Percentiles rank a stretch among this genome's conserved stretches.
Conservation (phyloP, 2,329 filamentous ascomycete genomes). For the Alternaria longipes region DNA sequence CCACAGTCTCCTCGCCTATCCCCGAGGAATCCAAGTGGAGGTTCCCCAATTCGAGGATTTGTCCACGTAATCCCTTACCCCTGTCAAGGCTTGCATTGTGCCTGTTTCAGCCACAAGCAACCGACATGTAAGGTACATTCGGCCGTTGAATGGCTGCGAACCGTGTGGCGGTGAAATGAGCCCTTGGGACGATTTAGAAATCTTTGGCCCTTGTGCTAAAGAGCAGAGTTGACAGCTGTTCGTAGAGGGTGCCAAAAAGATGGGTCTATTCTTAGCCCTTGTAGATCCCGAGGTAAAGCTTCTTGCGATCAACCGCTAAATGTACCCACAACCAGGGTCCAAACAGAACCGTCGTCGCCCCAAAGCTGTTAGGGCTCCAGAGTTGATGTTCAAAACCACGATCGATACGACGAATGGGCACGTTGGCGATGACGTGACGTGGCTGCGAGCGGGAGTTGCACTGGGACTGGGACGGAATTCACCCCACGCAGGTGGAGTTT, state of each 20-base stretch:
- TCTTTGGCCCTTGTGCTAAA: neutral
- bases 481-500: neutral
- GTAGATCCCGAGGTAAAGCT: constrained; percentile 12
- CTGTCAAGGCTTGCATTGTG: constrained; percentile 12
- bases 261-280: constrained; percentile 10
- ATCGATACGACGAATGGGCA: neutral
- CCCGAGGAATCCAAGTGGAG: constrained; percentile 5
- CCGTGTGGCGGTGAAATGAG: constrained; percentile 8
- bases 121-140: constrained; percentile 3
- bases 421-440: neutral
- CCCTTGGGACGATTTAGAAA: neutral
- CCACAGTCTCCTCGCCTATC: constrained; percentile 8
- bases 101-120: constrained; percentile 17
- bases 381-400: neutral
- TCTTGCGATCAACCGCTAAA: constrained; percentile 14
- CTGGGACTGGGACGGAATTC: neutral
- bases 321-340: constrained; percentile 11
- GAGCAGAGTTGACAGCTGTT: neutral
- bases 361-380: neutral
- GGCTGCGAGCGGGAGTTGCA: neutral
- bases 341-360: constrained; percentile 2
- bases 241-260: neutral
- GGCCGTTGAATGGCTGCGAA: constrained; percentile 13
- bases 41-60: constrained; percentile 5
- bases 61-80: constrained; percentile 22